Base-by-base conservation (phyloP, 768 basidiomycete genomes). In the Suillus clintonianus region DNA sequence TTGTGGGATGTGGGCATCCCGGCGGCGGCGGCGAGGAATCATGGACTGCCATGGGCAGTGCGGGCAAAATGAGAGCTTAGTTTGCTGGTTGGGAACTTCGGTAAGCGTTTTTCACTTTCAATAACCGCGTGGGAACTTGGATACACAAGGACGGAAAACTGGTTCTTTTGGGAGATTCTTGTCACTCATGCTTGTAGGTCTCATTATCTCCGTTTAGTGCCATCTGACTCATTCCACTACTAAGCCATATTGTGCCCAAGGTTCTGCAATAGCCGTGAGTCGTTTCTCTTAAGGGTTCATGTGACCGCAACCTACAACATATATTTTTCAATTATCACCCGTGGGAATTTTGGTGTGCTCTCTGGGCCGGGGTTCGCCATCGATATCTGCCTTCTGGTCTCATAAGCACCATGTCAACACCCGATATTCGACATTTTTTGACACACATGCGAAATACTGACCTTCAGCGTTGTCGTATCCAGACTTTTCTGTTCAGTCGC, bases 211-310 rank as follows among this genome's bases (percentile, higher is more conserved):
- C 58, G 45, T 24, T 6, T 11, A 19, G 47, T 34, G 1, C 14
- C 37, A 41, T 36, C 4, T n/a, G 24, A 22, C 13, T 61, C 14
- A 62, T 36, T 19, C n/a, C 3, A 17, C 54, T 42, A 8, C 56
- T 43, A 64, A 78, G 81, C 85, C 85, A 3, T 85, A 85, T 65
- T 77, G 81, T 15, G 85, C 83, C 1, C 85, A 86, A 70, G 85
- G 85, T 6, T 79, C 84, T n/a, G n/a, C n/a, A n/a, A n/a, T n/a
- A n/a, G n/a, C n/a, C n/a, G n/a, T n/a, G n/a, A n/a, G n/a, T n/a
- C n/a, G n/a, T n/a, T n/a, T n/a, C n/a, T n/a, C n/a, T n/a, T n/a
- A n/a, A n/a, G n/a, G n/a, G n/a, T n/a, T n/a, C n/a, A n/a, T n/a
- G n/a, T n/a, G n/a, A n/a, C n/a, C n/a, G n/a, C n/a, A n/a, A n/a